Conservation (phyloP, 2,329 filamentous ascomycete genomes). For the Cordyceps fumosorosea region DNA sequence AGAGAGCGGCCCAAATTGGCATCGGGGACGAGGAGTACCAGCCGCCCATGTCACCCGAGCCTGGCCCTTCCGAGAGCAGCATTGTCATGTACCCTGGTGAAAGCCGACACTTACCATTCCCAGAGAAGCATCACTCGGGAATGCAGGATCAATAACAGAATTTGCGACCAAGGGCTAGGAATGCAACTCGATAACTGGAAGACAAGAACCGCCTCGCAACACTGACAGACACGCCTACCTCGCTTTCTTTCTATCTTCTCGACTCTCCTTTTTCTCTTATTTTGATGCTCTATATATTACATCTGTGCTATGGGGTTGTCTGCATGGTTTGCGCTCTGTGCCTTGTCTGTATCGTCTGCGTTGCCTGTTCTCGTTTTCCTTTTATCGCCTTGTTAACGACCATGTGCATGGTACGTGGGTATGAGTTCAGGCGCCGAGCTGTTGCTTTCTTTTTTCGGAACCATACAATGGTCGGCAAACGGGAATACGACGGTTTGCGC, state of each 20-base stretch:
- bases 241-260: slow-evolving; percentile 6
- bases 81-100: slow-evolving; percentile 9
- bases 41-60: slow-evolving; percentile 44
- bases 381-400: not conserved
- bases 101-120: slow-evolving; percentile 9
- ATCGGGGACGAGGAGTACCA: slow-evolving; percentile 40
- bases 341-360: too few species aligned
- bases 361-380: not conserved
- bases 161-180: not conserved
- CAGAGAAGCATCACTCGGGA: slow-evolving; percentile 8
- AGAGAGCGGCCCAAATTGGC: slow-evolving; percentile 61
- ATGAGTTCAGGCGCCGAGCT: not conserved
- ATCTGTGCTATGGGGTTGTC: not conserved
- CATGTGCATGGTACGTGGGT: not conserved
- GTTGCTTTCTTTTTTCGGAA: not conserved
- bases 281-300: not conserved
- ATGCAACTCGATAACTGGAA: not conserved
- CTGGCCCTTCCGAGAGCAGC: slow-evolving; percentile 11
- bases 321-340: not conserved
- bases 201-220: not conserved
- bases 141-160: slow-evolving; percentile 4
- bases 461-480: not conserved
- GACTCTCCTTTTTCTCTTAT: not conserved
- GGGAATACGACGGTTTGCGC: not conserved
- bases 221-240: not conserved